Evolutionary conservation across 352 stramenopile species (phyloP).

Genomic region (Pythium aristosporum): DNA sequence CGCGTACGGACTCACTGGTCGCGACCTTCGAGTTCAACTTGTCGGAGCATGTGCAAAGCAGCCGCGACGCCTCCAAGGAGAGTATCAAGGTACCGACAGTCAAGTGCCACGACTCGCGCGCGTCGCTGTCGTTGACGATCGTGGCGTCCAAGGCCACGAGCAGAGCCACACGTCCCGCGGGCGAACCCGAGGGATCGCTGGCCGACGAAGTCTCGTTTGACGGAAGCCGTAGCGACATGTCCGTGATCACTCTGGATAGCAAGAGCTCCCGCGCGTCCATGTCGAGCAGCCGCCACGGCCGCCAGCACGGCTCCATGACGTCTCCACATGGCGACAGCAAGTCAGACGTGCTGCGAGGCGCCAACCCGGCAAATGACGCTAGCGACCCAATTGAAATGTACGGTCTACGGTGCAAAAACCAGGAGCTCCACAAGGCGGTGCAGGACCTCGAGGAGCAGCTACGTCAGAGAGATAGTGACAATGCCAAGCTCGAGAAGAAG

Average conservation of each 20-base stretch:
- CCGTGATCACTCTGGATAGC: slow-evolving; percentile 55
- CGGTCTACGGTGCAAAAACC: slow-evolving; percentile 27
- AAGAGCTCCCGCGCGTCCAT: slow-evolving; percentile 48
- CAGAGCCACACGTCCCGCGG: slow-evolving; percentile 2
- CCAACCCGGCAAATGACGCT: slow-evolving; percentile 11
- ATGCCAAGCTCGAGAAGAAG: slow-evolving; percentile 55
- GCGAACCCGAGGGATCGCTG: slow-evolving; percentile 24
- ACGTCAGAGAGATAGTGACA: slow-evolving; percentile 48
- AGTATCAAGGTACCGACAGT: slow-evolving; percentile 50
- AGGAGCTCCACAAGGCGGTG: slow-evolving; percentile 43
- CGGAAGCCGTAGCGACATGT: slow-evolving; percentile 59
- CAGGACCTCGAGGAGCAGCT: slow-evolving; percentile 56
- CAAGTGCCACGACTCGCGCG: slow-evolving; percentile 63
- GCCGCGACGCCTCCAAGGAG: slow-evolving; percentile 65
- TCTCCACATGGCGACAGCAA: slow-evolving; percentile 24
- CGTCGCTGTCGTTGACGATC: slow-evolving; percentile 60
- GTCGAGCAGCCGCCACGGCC: slow-evolving; percentile 20
- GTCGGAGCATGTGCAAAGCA: slow-evolving; percentile 57
- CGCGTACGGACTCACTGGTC: slow-evolving; percentile 48
- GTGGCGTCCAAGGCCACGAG: slow-evolving; percentile 51
- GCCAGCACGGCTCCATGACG: slow-evolving; percentile 6
- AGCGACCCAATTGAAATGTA: slow-evolving; percentile 30
- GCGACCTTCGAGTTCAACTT: slow-evolving; percentile 72
- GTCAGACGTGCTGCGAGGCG: slow-evolving; percentile 21
- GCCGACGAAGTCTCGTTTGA: slow-evolving; percentile 55